phyloP scores from a whole-genome alignment of 2,329 filamentous ascomycete genomes.

The Pseudogymnoascus sp. region DNA sequence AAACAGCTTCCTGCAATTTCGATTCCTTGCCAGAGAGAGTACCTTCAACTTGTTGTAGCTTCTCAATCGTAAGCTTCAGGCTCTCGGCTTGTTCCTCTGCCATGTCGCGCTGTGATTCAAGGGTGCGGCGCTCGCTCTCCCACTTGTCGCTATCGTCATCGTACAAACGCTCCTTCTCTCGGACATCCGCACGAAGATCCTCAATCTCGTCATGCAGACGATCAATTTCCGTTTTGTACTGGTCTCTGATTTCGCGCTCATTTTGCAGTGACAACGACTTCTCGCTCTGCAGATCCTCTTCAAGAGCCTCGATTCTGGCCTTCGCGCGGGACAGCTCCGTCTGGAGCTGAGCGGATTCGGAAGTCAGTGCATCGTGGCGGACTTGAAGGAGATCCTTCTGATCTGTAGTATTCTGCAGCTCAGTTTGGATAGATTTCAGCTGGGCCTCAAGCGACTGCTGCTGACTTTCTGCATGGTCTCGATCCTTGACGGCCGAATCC shows the following conservation, averaged over 20 bases:
- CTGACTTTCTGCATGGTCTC: slow-evolving; percentile 30
- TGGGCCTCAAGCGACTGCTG: slow-evolving; percentile 39
- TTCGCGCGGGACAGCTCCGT: slow-evolving; percentile 48
- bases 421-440: slow-evolving; percentile 49
- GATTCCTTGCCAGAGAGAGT: slow-evolving; percentile 60
- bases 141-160: slow-evolving; percentile 66
- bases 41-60: slow-evolving; percentile 60
- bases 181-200: slow-evolving; percentile 50
- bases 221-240: slow-evolving; percentile 49
- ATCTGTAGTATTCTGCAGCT: slow-evolving; percentile 50
- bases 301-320: slow-evolving; percentile 38
- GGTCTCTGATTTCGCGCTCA: slow-evolving; percentile 50
- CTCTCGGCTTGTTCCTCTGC: slow-evolving; percentile 61
- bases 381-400: slow-evolving; percentile 65
- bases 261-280: slow-evolving; percentile 37
- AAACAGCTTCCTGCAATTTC: slow-evolving; percentile 59
- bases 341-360: slow-evolving; percentile 61
- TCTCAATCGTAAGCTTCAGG: slow-evolving; percentile 64
- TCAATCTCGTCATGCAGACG: slow-evolving; percentile 44
- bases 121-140: slow-evolving; percentile 57
- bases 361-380: slow-evolving; percentile 59
- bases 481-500: slow-evolving; percentile 30
- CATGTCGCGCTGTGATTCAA: slow-evolving; percentile 59
- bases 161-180: slow-evolving; percentile 63
- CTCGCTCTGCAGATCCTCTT: slow-evolving; percentile 40